Conservation (phyloP, 2,329 filamentous ascomycete species). For the Westerdykella sp. region DNA sequence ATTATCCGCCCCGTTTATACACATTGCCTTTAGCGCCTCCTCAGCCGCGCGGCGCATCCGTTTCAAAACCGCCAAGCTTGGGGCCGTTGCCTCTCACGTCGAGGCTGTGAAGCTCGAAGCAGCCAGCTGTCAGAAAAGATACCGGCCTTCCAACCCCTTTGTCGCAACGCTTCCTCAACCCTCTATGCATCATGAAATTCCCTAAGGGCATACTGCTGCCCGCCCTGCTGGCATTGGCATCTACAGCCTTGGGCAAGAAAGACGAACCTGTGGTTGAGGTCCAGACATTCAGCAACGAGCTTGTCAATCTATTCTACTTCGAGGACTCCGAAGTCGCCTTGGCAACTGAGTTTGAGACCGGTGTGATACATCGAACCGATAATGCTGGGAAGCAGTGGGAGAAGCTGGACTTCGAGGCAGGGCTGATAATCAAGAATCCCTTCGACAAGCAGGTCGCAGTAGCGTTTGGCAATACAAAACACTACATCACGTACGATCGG, state of each 20-base stretch:
- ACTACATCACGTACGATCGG: constrained; percentile 78
- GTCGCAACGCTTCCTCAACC: constrained; percentile 12
- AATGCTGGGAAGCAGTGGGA: constrained; percentile 78
- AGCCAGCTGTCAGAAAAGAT: constrained; percentile 32
- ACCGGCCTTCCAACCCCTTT: constrained; percentile 9
- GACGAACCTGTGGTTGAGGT: constrained; percentile 60
- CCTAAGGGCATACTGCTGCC: constrained; percentile 42
- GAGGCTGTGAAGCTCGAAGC: constrained; percentile 28
- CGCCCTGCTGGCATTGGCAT: constrained; percentile 45
- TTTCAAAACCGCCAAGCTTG: constrained; percentile 29
- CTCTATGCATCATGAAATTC: constrained; percentile 37
- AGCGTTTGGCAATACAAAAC: constrained; percentile 63
- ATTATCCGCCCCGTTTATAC: too few species aligned
- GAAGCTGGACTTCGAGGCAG: constrained; percentile 54
- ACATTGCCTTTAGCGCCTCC: neutral
- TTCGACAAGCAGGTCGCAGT: constrained; percentile 75
- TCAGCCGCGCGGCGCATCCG: constrained; percentile 11
- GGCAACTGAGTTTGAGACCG: constrained; percentile 59
- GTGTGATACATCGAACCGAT: constrained; percentile 67
- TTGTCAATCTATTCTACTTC: constrained; percentile 76
- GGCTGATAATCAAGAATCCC: constrained; percentile 67
- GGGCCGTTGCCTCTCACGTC: constrained; percentile 24
- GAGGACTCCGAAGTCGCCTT: constrained; percentile 79
- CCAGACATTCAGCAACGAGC: constrained; percentile 60
- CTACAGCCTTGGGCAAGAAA: constrained; percentile 44